A percentile compares a stretch with the other conserved stretches of the same genome.
phyloP scores from a whole-genome alignment of 768 basidiomycete genomes.

The Suillus variegatus region DNA sequence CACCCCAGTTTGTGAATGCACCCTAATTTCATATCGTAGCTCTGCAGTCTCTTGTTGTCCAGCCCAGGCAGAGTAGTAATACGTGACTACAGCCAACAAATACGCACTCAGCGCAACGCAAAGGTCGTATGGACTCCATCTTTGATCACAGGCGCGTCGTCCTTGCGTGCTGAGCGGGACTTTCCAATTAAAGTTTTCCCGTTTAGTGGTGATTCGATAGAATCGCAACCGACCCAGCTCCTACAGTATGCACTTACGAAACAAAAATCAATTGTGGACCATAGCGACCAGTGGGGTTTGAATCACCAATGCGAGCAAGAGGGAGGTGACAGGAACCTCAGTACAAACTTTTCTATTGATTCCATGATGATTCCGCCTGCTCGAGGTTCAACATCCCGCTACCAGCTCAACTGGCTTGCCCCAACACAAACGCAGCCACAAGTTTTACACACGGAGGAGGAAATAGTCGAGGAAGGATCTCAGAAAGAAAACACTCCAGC shows the following conservation, averaged over 20 bases:
- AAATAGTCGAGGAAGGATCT: conserved; percentile 38
- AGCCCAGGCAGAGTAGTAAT: neutral
- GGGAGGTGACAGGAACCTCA: conserved; percentile 24
- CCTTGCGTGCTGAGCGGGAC: conserved; percentile 13
- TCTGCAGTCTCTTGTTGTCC: neutral
- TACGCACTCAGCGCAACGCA: neutral
- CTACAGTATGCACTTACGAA: conserved; percentile 46
- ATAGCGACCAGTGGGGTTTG: conserved; percentile 10
- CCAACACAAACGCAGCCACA: conserved; percentile 46
- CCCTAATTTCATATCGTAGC: neutral
- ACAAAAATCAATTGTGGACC: conserved; percentile 20
- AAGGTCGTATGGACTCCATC: conserved; percentile 34
- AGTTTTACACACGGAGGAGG: conserved; percentile 19
- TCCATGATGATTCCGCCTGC: conserved; percentile 39
- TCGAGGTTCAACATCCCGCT: conserved; percentile 41
- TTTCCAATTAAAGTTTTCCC: conserved; percentile 16
- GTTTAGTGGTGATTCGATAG: conserved; percentile 46
- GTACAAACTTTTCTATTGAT: conserved; percentile 42
- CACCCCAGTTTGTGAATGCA: neutral
- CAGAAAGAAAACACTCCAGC: conserved; percentile 53
- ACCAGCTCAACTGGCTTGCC: conserved; percentile 60
- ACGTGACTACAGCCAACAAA: neutral
- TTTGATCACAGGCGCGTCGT: conserved; percentile 38
- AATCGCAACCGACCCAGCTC: conserved; percentile 59
- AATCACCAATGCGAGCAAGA: conserved; percentile 20